Evolutionary conservation across 345 rosid species (phyloP).

Genomic region (Syzygium aqueum): DNA sequence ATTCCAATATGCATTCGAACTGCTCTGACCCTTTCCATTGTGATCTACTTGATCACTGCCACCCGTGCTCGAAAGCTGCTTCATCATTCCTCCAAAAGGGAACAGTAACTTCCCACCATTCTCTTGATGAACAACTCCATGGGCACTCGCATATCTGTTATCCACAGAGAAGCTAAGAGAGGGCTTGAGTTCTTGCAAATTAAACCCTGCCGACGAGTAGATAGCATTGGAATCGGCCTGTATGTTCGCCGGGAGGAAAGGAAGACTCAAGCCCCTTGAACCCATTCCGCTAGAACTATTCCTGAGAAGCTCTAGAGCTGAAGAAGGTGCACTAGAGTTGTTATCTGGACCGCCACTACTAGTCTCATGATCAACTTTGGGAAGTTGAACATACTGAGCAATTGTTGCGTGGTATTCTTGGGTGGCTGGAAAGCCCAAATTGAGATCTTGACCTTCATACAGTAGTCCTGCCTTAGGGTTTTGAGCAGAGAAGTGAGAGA

Average conservation of each 20-base stretch:
- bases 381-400: conserved; percentile 52
- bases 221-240: neutral
- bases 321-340: neutral
- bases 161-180: conserved; percentile 60
- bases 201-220: neutral
- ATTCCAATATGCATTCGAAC: conserved; percentile 76
- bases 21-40: conserved; percentile 26
- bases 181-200: conserved; percentile 35
- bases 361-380: conserved; percentile 15
- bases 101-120: conserved; percentile 59
- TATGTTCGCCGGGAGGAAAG: neutral
- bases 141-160: conserved; percentile 32
- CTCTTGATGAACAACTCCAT: neutral
- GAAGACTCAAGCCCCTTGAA: neutral
- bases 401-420: conserved; percentile 33
- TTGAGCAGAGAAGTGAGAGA: conserved; percentile 1
- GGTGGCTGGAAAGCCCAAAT: conserved; percentile 39
- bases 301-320: neutral
- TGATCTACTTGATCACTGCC: conserved; percentile 10
- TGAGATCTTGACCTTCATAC: conserved; percentile 78
- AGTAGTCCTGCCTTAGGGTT: conserved; percentile 36
- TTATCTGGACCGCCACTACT: neutral
- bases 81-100: conserved; percentile 81
- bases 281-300: neutral
- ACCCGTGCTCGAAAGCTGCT: conserved; percentile 49